Evolutionary conservation across 1,284 basidiomycete genomes (phyloP).

Genomic region (Flammula alnicola): DNA sequence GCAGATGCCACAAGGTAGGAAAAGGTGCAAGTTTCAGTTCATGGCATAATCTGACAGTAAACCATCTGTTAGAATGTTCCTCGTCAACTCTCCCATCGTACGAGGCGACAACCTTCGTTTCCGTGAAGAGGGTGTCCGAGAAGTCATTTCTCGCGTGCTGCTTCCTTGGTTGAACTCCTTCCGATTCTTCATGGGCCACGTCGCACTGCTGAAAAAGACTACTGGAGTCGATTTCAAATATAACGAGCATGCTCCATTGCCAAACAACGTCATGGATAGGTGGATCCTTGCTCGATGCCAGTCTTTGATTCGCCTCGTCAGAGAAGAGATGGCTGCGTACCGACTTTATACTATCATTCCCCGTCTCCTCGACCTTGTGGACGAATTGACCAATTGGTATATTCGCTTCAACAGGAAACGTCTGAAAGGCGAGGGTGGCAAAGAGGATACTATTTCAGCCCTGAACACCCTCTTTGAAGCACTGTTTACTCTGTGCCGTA

Average conservation of each 20-base stretch:
- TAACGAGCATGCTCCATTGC: slow-evolving; percentile 84
- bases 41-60: background rate
- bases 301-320: slow-evolving; percentile 91
- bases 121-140: slow-evolving; percentile 97
- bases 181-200: slow-evolving; percentile 99
- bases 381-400: slow-evolving; percentile 99
- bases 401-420: slow-evolving; percentile 98
- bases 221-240: slow-evolving; percentile 85
- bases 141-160: slow-evolving; percentile 93
- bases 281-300: slow-evolving; percentile 99
- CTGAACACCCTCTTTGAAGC: slow-evolving; percentile 98
- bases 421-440: slow-evolving; percentile 94
- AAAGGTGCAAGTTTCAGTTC: background rate
- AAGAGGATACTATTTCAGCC: slow-evolving; percentile 87
- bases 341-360: slow-evolving; percentile 98
- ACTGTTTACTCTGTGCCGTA: slow-evolving; percentile 91
- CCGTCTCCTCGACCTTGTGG: slow-evolving; percentile 89
- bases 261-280: slow-evolving; percentile 96
- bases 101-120: slow-evolving; percentile 98
- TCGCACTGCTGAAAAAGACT: slow-evolving; percentile 85
- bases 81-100: slow-evolving; percentile 99
- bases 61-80: slow-evolving; percentile 79
- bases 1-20: slow-evolving; percentile 91
- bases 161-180: slow-evolving; percentile 99
- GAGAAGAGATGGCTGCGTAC: slow-evolving; percentile 96